Conservation (phyloP, 352 stramenopile genomes). For the Globisporangium takayamanum region DNA sequence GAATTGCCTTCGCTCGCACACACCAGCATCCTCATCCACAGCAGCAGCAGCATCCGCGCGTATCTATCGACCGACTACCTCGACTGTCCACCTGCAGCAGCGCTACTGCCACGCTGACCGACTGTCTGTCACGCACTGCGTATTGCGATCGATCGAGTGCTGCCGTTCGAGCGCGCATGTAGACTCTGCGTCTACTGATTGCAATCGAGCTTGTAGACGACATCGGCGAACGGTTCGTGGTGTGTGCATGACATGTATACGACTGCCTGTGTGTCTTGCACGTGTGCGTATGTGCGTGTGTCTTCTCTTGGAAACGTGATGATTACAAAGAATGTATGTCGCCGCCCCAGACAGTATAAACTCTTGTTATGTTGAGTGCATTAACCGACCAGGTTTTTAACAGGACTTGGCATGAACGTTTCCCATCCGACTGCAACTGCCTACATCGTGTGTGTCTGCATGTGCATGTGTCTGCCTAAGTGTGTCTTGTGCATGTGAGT, state of each 20-base stretch:
- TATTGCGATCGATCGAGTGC: too few species aligned
- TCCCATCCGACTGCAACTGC: slow-evolving; percentile 8
- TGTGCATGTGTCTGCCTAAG: slow-evolving; percentile 3
- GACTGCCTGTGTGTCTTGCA: slow-evolving; percentile 6
- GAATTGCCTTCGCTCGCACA: slow-evolving; percentile 8
- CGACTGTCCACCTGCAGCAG: not conserved
- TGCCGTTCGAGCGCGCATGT: too few species aligned
- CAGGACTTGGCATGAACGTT: slow-evolving; percentile 85
- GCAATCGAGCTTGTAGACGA: too few species aligned
- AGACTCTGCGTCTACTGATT: too few species aligned
- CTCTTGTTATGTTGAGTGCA: slow-evolving; percentile 78
- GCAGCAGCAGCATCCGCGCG: not conserved
- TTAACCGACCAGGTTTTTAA: slow-evolving; percentile 74
- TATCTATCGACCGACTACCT: not conserved
- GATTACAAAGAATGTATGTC: slow-evolving; percentile 86
- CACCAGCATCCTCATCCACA: not conserved
- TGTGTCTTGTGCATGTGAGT: slow-evolving; percentile 26
- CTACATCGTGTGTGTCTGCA: slow-evolving; percentile 9
- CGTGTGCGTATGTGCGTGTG: slow-evolving; percentile 10
- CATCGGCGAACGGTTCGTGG: not conserved
- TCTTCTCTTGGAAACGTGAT: slow-evolving; percentile 56
- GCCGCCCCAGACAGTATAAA: slow-evolving; percentile 84
- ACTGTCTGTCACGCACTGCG: not conserved
- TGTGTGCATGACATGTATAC: not conserved
- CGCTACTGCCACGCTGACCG: too few species aligned